Conservation (phyloP, 805 yeast species). For the Komagataella pastoris region DNA sequence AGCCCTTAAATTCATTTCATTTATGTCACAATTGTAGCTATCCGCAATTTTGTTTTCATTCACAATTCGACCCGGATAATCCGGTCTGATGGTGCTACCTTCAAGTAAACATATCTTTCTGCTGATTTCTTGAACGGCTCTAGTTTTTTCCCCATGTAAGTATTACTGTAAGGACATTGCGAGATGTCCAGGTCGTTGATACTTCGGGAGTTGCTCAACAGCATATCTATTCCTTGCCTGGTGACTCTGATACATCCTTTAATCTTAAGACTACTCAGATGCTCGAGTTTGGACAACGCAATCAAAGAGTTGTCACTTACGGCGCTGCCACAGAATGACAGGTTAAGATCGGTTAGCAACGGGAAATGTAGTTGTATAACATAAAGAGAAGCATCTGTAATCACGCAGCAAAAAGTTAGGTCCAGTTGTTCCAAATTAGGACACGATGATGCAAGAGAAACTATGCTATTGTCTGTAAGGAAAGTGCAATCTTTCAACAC, state of each 20-base stretch:
- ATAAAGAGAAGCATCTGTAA: slow-evolving; percentile 57
- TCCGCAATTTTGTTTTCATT: slow-evolving; percentile 1
- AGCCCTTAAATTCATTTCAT: not conserved
- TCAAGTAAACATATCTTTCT: slow-evolving; percentile 43
- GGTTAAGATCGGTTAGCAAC: slow-evolving; percentile 33
- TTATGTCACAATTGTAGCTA: not conserved
- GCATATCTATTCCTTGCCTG: slow-evolving; percentile 60
- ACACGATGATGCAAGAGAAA: slow-evolving; percentile 48
- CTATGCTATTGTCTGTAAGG: slow-evolving; percentile 50
- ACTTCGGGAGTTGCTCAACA: slow-evolving; percentile 41
- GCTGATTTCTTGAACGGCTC: slow-evolving; percentile 36
- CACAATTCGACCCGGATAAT: slow-evolving; percentile 45
- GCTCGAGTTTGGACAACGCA: slow-evolving; percentile 41
- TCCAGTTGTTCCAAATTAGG: slow-evolving; percentile 43
- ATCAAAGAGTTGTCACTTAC: slow-evolving; percentile 60
- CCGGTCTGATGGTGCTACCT: slow-evolving; percentile 30
- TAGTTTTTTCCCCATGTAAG: slow-evolving; percentile 48
- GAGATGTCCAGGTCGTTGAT: slow-evolving; percentile 44
- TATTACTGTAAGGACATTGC: slow-evolving; percentile 60
- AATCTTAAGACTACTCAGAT: slow-evolving; percentile 33
- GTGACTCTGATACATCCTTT: slow-evolving; percentile 71
- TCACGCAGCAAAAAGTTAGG: slow-evolving; percentile 62
- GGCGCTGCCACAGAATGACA: slow-evolving; percentile 70
- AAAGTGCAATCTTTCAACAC: slow-evolving; percentile 64
- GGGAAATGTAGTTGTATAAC: slow-evolving; percentile 57